Percentiles rank a stretch among this genome's conserved stretches.
Evolutionary conservation across 371 early-diverging fungal genomes (phyloP).

Genomic region (Mucor indicus): DNA sequence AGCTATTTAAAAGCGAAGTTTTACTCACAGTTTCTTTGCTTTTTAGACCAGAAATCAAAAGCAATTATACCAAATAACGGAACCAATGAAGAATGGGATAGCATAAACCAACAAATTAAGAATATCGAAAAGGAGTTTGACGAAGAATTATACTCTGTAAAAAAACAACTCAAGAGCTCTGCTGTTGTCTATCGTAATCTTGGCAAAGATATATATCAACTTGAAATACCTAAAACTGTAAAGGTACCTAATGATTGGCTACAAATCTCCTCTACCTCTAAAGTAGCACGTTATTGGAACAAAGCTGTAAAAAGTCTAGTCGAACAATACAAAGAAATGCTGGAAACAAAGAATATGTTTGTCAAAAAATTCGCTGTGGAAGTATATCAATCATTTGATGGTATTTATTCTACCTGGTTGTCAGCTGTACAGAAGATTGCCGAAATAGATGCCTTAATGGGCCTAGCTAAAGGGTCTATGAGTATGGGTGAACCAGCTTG

Average conservation of each 20-base stretch:
- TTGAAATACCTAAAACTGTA: slow-evolving; percentile 83
- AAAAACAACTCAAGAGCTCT: slow-evolving; percentile 55
- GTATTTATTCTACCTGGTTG: slow-evolving; percentile 69
- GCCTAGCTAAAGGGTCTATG: slow-evolving; percentile 73
- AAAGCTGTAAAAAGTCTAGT: slow-evolving; percentile 65
- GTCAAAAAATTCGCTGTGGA: slow-evolving; percentile 64
- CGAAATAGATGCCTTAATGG: slow-evolving; percentile 89
- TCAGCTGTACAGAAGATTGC: slow-evolving; percentile 73
- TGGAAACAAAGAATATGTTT: slow-evolving; percentile 76
- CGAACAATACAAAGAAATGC: slow-evolving; percentile 72
- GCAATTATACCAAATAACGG: slow-evolving; percentile 73
- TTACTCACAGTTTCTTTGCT: not conserved
- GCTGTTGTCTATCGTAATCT: slow-evolving; percentile 80
- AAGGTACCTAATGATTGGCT: slow-evolving; percentile 82
- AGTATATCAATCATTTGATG: slow-evolving; percentile 80
- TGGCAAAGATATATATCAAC: slow-evolving; percentile 94
- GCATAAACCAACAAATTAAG: slow-evolving; percentile 46
- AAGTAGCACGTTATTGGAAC: slow-evolving; percentile 87
- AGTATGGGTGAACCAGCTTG: slow-evolving; percentile 73
- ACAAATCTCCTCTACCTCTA: slow-evolving; percentile 75
- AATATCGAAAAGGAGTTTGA: slow-evolving; percentile 67
- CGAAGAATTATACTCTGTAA: slow-evolving; percentile 58
- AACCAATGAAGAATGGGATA: slow-evolving; percentile 77
- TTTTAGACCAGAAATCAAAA: slow-evolving; percentile 40
- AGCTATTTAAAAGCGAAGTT: too few relatives aligned